These are phyloP conservation scores for Boechera stricta DNA, from an alignment of 345 rosid species.

Conservation along the genomic window DNA sequence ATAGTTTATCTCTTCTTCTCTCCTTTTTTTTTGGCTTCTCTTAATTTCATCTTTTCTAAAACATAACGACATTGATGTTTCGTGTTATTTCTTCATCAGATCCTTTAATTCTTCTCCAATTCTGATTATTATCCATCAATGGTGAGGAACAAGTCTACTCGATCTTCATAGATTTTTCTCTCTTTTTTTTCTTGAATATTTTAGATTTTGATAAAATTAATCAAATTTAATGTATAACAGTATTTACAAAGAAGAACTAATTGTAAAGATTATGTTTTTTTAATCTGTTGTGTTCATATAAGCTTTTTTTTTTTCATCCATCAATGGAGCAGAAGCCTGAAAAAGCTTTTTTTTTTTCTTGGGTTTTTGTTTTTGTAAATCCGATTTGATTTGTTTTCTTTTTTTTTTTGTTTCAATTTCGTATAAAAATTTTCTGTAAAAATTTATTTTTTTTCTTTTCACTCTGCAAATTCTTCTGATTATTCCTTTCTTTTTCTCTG, in stretches of 20 bases:
- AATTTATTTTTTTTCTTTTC: neutral
- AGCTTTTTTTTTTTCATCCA: neutral
- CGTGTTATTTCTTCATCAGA: slow-evolving; percentile 29
- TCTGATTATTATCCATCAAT: slow-evolving; percentile 30
- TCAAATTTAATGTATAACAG: neutral
- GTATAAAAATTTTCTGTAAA: neutral
- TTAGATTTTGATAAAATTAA: neutral
- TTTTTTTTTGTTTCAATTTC: neutral
- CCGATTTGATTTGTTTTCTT: slow-evolving; percentile 17
- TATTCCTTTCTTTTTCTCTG: slow-evolving; percentile 9
- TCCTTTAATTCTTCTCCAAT: slow-evolving; percentile 41
- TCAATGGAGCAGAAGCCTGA: slow-evolving; percentile 8
- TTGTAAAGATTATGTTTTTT: neutral
- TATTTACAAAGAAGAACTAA: neutral
- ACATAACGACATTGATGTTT: slow-evolving; percentile 50
- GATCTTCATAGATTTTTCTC: slow-evolving; percentile 3
- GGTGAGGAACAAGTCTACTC: slow-evolving; percentile 47
- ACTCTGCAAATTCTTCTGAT: slow-evolving; percentile 15
- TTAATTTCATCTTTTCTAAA: slow-evolving; percentile 34
- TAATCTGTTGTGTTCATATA: neutral
- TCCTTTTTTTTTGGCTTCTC: slow-evolving; percentile 27
- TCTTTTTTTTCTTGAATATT: neutral
- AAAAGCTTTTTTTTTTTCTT: neutral
- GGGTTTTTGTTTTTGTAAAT: neutral
- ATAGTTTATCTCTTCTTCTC: slow-evolving; percentile 22